Percentiles rank a stretch among this genome's conserved stretches.
Evolutionary conservation across 2,329 filamentous ascomycete genomes (phyloP).

Genomic region (Fusarium sp.): DNA sequence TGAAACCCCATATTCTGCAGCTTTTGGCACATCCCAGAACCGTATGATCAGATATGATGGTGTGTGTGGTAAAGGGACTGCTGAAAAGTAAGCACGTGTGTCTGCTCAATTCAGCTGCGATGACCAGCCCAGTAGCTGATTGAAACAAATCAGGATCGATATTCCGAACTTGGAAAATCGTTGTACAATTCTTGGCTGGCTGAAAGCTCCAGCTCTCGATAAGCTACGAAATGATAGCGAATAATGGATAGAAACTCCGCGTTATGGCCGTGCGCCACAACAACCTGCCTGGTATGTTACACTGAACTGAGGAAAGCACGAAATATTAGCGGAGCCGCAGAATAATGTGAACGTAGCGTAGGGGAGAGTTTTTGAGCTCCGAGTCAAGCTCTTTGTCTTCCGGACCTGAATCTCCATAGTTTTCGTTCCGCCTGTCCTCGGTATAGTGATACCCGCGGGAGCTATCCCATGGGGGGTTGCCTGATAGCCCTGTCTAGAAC

Average conservation of each 20-base stretch:
- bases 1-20: slow-evolving; percentile 20
- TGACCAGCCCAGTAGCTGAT: background rate
- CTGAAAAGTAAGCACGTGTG: background rate
- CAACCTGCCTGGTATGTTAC: slow-evolving; percentile 11
- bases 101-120: background rate
- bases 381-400: slow-evolving; percentile 13
- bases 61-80: background rate
- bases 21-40: slow-evolving; percentile 6
- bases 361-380: background rate
- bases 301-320: slow-evolving; percentile 5
- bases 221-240: slow-evolving; percentile 29
- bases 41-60: slow-evolving; percentile 17
- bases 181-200: slow-evolving; percentile 7
- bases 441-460: background rate
- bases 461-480: background rate
- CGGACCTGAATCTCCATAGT: slow-evolving; percentile 2
- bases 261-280: slow-evolving; percentile 19
- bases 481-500: background rate
- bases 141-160: background rate
- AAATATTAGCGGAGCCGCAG: slow-evolving; percentile 25
- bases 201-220: slow-evolving; percentile 17
- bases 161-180: background rate
- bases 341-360: background rate
- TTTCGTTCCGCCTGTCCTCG: background rate
- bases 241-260: slow-evolving; percentile 14